Evolutionary conservation across 192 early-diverging fungal genomes (phyloP).

Genomic region (Rhizoclosmatium globosum): DNA sequence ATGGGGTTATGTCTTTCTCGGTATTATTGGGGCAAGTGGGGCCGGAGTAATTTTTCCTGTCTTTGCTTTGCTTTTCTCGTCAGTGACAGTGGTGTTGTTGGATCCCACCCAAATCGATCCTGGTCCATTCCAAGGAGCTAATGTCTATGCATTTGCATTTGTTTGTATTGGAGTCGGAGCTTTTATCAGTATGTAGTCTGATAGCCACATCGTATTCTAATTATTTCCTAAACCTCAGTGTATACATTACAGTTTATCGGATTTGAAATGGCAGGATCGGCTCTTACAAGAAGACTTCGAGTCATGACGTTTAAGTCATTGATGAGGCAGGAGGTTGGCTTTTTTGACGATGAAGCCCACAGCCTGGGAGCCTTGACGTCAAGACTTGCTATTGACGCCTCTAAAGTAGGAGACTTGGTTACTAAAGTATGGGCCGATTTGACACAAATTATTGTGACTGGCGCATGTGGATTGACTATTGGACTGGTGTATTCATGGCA

Average conservation of each 20-base stretch:
- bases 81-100: constrained; percentile 46
- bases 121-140: constrained; percentile 56
- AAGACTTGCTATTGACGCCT: constrained; percentile 82
- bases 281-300: constrained; percentile 53
- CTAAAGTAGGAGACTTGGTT: constrained; percentile 53
- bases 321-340: constrained; percentile 54
- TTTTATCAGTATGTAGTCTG: constrained; percentile 15
- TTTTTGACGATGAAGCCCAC: constrained; percentile 61
- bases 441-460: constrained; percentile 59
- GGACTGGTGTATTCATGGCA: constrained; percentile 78
- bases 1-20: constrained; percentile 43
- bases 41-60: constrained; percentile 34
- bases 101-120: constrained; percentile 38
- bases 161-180: constrained; percentile 63
- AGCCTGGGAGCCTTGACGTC: constrained; percentile 78
- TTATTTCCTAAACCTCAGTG: constrained; percentile 59
- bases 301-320: constrained; percentile 47
- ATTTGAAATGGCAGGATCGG: constrained; percentile 49
- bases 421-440: constrained; percentile 61
- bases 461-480: constrained; percentile 53
- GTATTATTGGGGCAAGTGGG: constrained; percentile 29
- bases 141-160: constrained; percentile 70
- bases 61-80: constrained; percentile 30
- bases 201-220: constrained; percentile 63
- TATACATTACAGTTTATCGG: constrained; percentile 56